These are phyloP conservation scores for Ceratobasidium theobromae DNA, from an alignment of 1,284 basidiomycete species.

Conservation along the genomic window DNA sequence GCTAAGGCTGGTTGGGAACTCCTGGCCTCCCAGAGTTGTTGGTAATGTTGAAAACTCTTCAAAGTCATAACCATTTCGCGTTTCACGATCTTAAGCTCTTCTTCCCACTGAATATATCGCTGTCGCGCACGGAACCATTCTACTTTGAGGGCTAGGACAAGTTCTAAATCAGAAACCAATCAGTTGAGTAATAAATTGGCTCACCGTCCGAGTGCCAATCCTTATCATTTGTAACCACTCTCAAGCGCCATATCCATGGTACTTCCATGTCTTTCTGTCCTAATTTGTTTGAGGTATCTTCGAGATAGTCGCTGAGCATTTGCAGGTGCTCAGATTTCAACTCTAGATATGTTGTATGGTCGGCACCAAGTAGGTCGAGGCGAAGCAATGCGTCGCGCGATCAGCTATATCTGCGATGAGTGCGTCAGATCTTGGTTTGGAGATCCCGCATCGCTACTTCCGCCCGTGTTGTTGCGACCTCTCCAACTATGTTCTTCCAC, in stretches of 20 bases:
- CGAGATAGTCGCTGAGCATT: neutral
- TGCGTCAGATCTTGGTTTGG: neutral
- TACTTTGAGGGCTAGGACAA: slow-evolving; percentile 6
- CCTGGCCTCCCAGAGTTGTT: neutral
- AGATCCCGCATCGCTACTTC: neutral
- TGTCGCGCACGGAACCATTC: slow-evolving; percentile 23
- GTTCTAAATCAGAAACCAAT: neutral
- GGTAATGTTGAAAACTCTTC: neutral
- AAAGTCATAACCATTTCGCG: slow-evolving; percentile 20
- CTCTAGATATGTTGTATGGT: neutral
- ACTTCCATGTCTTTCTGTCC: neutral
- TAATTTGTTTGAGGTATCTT: neutral
- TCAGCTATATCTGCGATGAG: neutral
- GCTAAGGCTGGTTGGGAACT: neutral
- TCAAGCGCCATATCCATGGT: slow-evolving; percentile 14
- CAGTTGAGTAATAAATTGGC: neutral
- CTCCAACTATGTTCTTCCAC: neutral
- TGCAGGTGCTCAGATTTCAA: neutral
- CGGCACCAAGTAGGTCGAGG: neutral
- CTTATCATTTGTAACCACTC: neutral
- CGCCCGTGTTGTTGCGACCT: neutral
- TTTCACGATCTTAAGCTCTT: slow-evolving; percentile 2
- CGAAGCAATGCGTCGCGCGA: neutral
- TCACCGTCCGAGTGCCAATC: slow-evolving; percentile 1
- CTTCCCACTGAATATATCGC: slow-evolving; percentile 17